These are phyloP conservation scores for Exophiala lecanii-corni DNA, from an alignment of 2,329 filamentous ascomycete species.

Conservation along the genomic window DNA sequence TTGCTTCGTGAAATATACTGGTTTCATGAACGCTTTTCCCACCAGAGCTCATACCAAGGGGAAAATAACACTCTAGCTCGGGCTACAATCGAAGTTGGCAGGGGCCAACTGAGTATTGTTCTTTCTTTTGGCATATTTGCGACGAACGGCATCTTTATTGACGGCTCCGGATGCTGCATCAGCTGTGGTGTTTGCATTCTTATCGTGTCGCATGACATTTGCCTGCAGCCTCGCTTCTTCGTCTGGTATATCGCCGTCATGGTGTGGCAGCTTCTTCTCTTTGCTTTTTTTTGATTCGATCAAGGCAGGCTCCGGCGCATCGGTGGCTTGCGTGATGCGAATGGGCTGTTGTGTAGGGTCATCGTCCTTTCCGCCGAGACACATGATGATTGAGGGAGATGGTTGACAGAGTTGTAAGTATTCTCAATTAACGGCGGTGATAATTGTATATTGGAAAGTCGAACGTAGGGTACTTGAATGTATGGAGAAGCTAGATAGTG, in stretches of 20 bases:
- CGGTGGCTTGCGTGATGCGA: slow-evolving; percentile 11
- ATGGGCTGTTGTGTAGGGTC: slow-evolving; percentile 21
- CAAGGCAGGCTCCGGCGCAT: not conserved
- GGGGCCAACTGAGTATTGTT: too few relatives aligned
- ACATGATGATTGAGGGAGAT: slow-evolving; percentile 13
- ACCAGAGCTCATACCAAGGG: too few relatives aligned
- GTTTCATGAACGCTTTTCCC: too few relatives aligned
- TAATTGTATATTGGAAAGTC: too few relatives aligned
- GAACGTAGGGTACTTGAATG: too few relatives aligned
- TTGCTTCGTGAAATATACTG: too few relatives aligned
- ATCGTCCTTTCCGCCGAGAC: slow-evolving; percentile 8
- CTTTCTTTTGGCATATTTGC: not conserved
- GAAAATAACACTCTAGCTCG: not conserved
- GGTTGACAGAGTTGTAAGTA: too few relatives aligned
- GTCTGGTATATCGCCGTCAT: not conserved
- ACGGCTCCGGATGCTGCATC: not conserved
- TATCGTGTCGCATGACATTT: not conserved
- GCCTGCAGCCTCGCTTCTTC: not conserved
- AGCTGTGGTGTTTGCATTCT: not conserved
- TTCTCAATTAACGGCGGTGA: too few relatives aligned
- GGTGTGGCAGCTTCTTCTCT: slow-evolving; percentile 1
- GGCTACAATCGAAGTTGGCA: not conserved
- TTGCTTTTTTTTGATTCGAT: not conserved
- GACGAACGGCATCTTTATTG: not conserved
- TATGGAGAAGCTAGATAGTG: too few relatives aligned